Percentiles rank a stretch among this genome's conserved stretches.
phyloP scores from a whole-genome alignment of 2,329 filamentous ascomycete genomes.

The Dothidotthia symphoricarpi region DNA sequence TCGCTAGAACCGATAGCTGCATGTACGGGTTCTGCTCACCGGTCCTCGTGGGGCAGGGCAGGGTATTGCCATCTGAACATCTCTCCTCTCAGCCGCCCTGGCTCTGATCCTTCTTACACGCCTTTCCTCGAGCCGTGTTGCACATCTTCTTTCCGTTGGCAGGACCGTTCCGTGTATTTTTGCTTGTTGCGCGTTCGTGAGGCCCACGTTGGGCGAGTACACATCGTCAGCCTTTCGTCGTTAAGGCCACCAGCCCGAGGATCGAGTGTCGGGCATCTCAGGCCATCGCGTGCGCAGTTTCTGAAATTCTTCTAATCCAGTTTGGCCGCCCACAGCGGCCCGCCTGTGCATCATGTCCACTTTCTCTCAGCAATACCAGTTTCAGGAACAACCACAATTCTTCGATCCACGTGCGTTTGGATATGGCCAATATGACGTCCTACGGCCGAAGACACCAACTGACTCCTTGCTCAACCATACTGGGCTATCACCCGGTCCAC shows the following conservation, averaged over 20 bases:
- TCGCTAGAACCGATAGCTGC: slow-evolving; percentile 36
- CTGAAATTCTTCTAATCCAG: slow-evolving; percentile 20
- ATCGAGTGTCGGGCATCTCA: slow-evolving; percentile 28
- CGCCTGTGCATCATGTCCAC: slow-evolving; percentile 32
- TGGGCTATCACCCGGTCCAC: slow-evolving; percentile 34
- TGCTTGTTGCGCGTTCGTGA: slow-evolving; percentile 22
- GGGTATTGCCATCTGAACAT: slow-evolving; percentile 25
- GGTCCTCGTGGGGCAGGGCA: slow-evolving; percentile 38
- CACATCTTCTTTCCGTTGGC: slow-evolving; percentile 21
- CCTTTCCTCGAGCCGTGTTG: slow-evolving; percentile 32
- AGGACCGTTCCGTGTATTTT: slow-evolving; percentile 19
- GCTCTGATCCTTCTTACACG: slow-evolving; percentile 31
- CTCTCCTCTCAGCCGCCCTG: slow-evolving; percentile 28
- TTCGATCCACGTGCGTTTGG: slow-evolving; percentile 20
- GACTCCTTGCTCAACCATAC: slow-evolving; percentile 36
- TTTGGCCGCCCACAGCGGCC: slow-evolving; percentile 18
- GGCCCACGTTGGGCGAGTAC: slow-evolving; percentile 17
- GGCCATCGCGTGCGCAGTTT: slow-evolving; percentile 29
- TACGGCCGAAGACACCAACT: slow-evolving; percentile 36
- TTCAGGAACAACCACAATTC: slow-evolving; percentile 22
- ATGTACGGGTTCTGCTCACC: slow-evolving; percentile 28
- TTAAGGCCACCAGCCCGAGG: slow-evolving; percentile 24
- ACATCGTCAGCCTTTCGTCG: slow-evolving; percentile 18
- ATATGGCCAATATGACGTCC: slow-evolving; percentile 24
- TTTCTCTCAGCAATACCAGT: slow-evolving; percentile 22